These are phyloP conservation scores for Microdochium nivale DNA, from an alignment of 2,329 filamentous ascomycete genomes.

Conservation along the genomic window DNA sequence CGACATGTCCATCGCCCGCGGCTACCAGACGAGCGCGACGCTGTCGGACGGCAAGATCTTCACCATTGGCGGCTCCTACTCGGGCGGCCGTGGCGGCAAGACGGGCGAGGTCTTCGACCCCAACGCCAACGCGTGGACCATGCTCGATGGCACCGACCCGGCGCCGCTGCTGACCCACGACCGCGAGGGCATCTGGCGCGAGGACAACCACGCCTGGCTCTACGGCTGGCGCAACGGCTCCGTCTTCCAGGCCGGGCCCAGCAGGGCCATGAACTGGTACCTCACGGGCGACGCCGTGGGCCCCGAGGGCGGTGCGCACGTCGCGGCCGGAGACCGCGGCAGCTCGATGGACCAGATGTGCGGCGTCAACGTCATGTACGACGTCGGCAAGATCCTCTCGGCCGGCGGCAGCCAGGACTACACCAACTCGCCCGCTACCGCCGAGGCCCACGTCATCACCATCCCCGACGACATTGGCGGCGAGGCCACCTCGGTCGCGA, in stretches of 20 bases:
- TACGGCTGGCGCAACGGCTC: slow-evolving; percentile 37
- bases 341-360: slow-evolving; percentile 38
- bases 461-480: slow-evolving; percentile 17
- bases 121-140: slow-evolving; percentile 33
- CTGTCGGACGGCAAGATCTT: slow-evolving; percentile 46
- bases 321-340: slow-evolving; percentile 31
- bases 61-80: slow-evolving; percentile 49
- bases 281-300: slow-evolving; percentile 15
- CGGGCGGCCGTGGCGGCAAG: slow-evolving; percentile 39
- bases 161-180: slow-evolving; percentile 42
- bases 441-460: slow-evolving; percentile 35
- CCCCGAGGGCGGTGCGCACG: slow-evolving; percentile 25
- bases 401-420: slow-evolving; percentile 37
- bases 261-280: slow-evolving; percentile 44
- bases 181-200: slow-evolving; percentile 28
- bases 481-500: slow-evolving; percentile 16
- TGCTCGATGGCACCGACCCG: slow-evolving; percentile 31
- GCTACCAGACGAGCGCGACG: slow-evolving; percentile 43
- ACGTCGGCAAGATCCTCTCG: slow-evolving; percentile 41
- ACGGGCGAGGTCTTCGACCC: slow-evolving; percentile 47
- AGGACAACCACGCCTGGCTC: slow-evolving; percentile 47
- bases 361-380: slow-evolving; percentile 43
- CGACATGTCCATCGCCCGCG: slow-evolving; percentile 36
- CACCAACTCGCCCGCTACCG: slow-evolving; percentile 25
- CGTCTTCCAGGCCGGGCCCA: slow-evolving; percentile 44